Base-by-base conservation (phyloP, 768 basidiomycete genomes). In the Lyophyllum semitale region DNA sequence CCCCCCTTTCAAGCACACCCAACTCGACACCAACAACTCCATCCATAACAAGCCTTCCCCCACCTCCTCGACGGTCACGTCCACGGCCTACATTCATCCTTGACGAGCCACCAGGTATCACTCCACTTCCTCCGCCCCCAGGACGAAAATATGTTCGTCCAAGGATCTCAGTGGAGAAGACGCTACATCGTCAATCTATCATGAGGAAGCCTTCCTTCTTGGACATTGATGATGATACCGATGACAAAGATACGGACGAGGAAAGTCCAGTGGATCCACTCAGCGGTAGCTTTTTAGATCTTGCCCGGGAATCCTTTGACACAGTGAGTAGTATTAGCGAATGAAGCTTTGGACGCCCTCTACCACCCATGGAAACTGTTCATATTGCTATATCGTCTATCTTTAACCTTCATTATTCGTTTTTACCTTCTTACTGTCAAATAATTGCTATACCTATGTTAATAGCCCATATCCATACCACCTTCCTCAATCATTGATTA, bases 151-250 rank as follows among this genome's bases (percentile, higher is more conserved):
- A 33, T 51, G 50, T 73, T 35, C 68, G 68, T 9, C 64, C 71
- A 11, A 74, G 72, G 59, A 52, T 62, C 2, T 69, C 73, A 17
- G 59, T 70, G 20, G 80, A 81, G 46, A 75, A 71, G 51, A 59
- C 63, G n/a, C 62, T 76, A 41, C 77, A 76, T 54, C 77, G 79
- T 43, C 77, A 74, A 45, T 82, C 82, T 7, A 73, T 89, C 56
- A 79, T 85, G 72, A 77, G 77, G 63, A 87, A 88, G 63, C 84
- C 88, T 18, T 89, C 87, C 1, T 90, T 90, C 67, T 72, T 90
- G 45, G 86, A 89, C 32, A 87, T 90, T 54, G 85, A 81, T 53
- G 80, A 80, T 43, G 79, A 80, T 8, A 68, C 68, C 18, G 75
- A 77, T 35, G 58, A 63, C 53, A 65, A 66, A 35, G 71, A 74